These are phyloP conservation scores for Hyaloscypha bicolor DNA, from an alignment of 495 filamentous ascomycete genomes.

Conservation along the genomic window DNA sequence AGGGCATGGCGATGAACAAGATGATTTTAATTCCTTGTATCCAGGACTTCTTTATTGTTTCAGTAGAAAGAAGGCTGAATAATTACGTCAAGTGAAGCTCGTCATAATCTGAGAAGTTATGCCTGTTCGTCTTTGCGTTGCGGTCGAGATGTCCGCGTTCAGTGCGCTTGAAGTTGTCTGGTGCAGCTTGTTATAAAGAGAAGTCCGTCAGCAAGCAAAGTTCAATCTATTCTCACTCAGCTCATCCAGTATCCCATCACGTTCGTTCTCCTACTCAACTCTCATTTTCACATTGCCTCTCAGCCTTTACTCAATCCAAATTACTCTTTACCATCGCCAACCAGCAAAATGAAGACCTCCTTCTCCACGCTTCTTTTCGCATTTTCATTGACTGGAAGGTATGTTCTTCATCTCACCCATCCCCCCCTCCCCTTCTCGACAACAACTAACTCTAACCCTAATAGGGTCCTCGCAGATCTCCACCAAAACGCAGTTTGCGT, in stretches of 20 bases:
- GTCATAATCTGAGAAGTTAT: slow-evolving; percentile 1
- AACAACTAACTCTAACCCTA: slow-evolving; percentile 1
- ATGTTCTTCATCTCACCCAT: not conserved
- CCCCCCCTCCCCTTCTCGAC: not conserved
- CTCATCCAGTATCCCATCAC: too few relatives aligned
- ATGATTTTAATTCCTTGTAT: not conserved
- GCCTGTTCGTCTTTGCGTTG: not conserved
- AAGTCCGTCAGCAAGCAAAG: too few relatives aligned
- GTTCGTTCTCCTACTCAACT: not conserved
- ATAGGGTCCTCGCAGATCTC: slow-evolving; percentile 2
- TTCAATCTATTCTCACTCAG: too few relatives aligned
- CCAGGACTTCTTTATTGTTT: not conserved
- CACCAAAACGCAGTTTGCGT: slow-evolving; percentile 12
- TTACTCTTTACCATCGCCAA: not conserved
- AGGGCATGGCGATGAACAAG: not conserved
- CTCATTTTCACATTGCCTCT: not conserved
- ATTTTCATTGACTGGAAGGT: not conserved
- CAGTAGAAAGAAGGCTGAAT: not conserved
- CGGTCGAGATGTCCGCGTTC: not conserved
- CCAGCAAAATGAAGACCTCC: too few relatives aligned
- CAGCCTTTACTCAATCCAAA: not conserved
- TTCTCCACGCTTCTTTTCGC: not conserved
- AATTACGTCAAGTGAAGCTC: not conserved
- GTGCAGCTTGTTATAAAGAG: too few relatives aligned
- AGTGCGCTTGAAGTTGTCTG: not conserved